A percentile compares a stretch with the other conserved stretches of the same genome.
phyloP scores from a whole-genome alignment of 2,329 filamentous ascomycete species.

The Coniochaeta pulveracea region DNA sequence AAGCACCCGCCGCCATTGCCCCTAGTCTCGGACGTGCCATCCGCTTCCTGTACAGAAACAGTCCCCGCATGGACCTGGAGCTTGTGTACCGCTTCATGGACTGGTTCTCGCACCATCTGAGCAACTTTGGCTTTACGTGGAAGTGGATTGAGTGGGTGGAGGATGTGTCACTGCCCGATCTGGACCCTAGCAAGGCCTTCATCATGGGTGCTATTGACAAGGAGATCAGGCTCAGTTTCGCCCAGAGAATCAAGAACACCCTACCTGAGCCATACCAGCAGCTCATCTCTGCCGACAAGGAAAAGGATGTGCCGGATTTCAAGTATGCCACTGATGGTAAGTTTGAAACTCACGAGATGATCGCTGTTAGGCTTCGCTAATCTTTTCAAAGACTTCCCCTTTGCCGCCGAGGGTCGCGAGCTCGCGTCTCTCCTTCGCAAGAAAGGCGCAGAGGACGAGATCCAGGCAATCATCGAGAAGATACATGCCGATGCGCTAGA shows the following conservation, averaged over 20 bases:
- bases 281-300: constrained; percentile 76
- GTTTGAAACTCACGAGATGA: no score
- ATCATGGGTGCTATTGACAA: constrained; percentile 87
- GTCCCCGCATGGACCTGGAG: constrained; percentile 77
- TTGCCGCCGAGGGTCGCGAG: constrained; percentile 73
- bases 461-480: constrained; percentile 67
- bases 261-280: constrained; percentile 75
- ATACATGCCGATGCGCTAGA: constrained; percentile 72
- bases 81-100: constrained; percentile 80
- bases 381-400: constrained; percentile 65
- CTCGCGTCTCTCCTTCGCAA: constrained; percentile 68
- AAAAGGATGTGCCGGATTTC: constrained; percentile 92
- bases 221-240: constrained; percentile 92
- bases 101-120: constrained; percentile 96
- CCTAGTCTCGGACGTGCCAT: constrained; percentile 90
- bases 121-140: constrained; percentile 99
- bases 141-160: constrained; percentile 98
- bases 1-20: constrained; percentile 91
- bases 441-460: constrained; percentile 76
- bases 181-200: constrained; percentile 88
- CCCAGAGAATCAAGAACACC: constrained; percentile 89
- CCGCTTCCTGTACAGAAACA: constrained; percentile 75
- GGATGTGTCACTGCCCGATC: constrained; percentile 63
- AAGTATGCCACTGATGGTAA: constrained; percentile 71
- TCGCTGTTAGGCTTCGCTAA: background rate